Evolutionary conservation across 768 basidiomycete species (phyloP).

Genomic region (Lentinula detonsa): DNA sequence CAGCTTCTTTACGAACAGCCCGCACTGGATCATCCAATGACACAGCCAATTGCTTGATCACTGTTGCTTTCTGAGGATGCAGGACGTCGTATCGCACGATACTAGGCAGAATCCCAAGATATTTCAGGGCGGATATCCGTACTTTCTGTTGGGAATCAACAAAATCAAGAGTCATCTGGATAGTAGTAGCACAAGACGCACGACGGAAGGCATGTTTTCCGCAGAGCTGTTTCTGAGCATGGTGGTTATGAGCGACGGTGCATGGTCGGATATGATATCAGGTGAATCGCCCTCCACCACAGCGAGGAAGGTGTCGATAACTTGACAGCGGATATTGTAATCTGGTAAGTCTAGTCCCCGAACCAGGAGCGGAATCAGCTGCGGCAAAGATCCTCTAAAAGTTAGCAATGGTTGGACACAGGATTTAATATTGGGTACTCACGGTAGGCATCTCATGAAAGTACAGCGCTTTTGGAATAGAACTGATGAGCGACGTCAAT

Average conservation of each 20-base stretch:
- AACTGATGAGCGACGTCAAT: slow-evolving; percentile 72
- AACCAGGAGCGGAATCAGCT: slow-evolving; percentile 88
- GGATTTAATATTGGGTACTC: not conserved
- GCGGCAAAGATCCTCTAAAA: not conserved
- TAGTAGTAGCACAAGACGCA: slow-evolving; percentile 23
- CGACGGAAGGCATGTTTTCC: slow-evolving; percentile 48
- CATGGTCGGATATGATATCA: slow-evolving; percentile 59
- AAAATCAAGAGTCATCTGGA: not conserved
- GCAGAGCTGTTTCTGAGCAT: slow-evolving; percentile 64
- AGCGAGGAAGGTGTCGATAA: slow-evolving; percentile 73
- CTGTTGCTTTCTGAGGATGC: slow-evolving; percentile 69
- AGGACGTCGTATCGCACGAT: slow-evolving; percentile 78
- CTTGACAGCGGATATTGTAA: slow-evolving; percentile 64
- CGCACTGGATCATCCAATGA: slow-evolving; percentile 88
- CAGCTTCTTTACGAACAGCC: slow-evolving; percentile 80
- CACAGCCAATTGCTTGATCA: slow-evolving; percentile 69
- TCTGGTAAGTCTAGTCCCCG: slow-evolving; percentile 79
- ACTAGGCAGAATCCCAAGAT: slow-evolving; percentile 66
- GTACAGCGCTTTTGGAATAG: slow-evolving; percentile 74
- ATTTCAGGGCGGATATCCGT: slow-evolving; percentile 68
- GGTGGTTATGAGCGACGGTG: slow-evolving; percentile 58
- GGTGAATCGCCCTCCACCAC: slow-evolving; percentile 57
- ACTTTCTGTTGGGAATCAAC: slow-evolving; percentile 47
- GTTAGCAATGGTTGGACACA: not conserved
- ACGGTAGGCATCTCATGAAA: slow-evolving; percentile 61